Conservation (phyloP, 495 filamentous ascomycete species). For the Aspergillus leporis region DNA sequence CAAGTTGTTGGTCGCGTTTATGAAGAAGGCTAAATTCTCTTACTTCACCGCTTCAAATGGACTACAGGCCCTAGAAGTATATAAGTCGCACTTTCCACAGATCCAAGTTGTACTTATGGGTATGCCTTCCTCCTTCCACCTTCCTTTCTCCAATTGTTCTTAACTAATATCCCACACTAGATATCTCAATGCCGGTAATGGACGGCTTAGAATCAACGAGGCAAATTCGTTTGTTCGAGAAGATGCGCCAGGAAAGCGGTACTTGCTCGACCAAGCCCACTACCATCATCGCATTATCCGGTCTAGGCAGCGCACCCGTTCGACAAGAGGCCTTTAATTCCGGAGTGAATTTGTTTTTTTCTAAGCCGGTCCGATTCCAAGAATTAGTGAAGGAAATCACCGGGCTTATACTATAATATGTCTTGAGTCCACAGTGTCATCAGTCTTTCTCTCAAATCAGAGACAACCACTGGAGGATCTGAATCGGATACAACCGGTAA, state of each 20-base stretch:
- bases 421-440: too few species aligned
- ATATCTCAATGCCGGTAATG: constrained; percentile 84
- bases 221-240: constrained; percentile 63
- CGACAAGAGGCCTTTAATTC: too few species aligned
- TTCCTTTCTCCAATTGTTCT: not conserved
- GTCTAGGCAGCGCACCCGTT: too few species aligned
- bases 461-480: too few species aligned
- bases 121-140: constrained; percentile 14
- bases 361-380: too few species aligned
- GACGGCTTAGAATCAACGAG: constrained; percentile 80
- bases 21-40: constrained; percentile 34
- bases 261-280: too few species aligned
- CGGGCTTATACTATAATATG: too few species aligned
- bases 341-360: too few species aligned
- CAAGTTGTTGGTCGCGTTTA: constrained; percentile 31
- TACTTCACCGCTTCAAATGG: constrained; percentile 49
- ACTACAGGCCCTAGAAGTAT: constrained; percentile 52
- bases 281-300: too few species aligned
- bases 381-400: too few species aligned
- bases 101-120: constrained; percentile 55
- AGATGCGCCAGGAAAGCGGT: constrained; percentile 32
- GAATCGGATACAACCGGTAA: too few species aligned
- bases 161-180: constrained; percentile 45
- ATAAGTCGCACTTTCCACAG: constrained; percentile 24
- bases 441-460: too few species aligned